Evolutionary conservation across 2,329 filamentous ascomycete species (phyloP).

Genomic region (Pseudohalonectria lignicola): DNA sequence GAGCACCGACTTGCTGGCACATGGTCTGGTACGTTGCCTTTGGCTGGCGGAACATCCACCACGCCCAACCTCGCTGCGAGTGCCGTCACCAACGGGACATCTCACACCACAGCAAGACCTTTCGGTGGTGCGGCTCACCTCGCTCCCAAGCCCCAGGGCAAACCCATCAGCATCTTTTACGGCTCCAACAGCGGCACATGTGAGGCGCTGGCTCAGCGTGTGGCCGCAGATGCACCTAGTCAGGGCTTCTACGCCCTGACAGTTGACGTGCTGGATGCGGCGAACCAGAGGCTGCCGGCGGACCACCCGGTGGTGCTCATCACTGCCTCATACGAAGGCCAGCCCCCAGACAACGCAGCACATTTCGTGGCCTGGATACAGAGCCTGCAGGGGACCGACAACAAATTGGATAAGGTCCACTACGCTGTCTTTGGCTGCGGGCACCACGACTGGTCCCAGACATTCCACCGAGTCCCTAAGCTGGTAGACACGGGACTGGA

Average conservation of each 20-base stretch:
- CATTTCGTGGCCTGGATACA: slow-evolving; percentile 60
- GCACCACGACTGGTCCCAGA: slow-evolving; percentile 38
- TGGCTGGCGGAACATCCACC: no score
- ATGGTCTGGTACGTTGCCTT: no score
- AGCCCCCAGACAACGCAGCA: slow-evolving; percentile 61
- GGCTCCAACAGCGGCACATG: slow-evolving; percentile 69
- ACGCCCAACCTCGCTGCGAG: slow-evolving; percentile 1
- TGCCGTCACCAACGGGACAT: slow-evolving; percentile 13
- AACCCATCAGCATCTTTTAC: slow-evolving; percentile 57
- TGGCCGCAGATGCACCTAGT: slow-evolving; percentile 49
- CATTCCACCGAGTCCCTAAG: slow-evolving; percentile 58
- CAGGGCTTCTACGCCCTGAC: slow-evolving; percentile 42
- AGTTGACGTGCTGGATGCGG: slow-evolving; percentile 50
- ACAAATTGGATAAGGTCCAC: slow-evolving; percentile 41
- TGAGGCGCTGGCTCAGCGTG: slow-evolving; percentile 52
- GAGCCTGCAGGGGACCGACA: slow-evolving; percentile 26
- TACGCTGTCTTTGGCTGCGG: slow-evolving; percentile 63
- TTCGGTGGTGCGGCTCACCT: no score
- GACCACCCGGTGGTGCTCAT: slow-evolving; percentile 52
- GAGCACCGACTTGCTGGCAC: slow-evolving; percentile 33
- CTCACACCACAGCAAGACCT: no score
- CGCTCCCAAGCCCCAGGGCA: no score
- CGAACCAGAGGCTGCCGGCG: slow-evolving; percentile 47
- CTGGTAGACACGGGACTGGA: slow-evolving; percentile 44
- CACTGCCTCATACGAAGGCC: slow-evolving; percentile 60